phyloP scores from a whole-genome alignment of 2,329 filamentous ascomycete species.

The Claviceps paspali region DNA sequence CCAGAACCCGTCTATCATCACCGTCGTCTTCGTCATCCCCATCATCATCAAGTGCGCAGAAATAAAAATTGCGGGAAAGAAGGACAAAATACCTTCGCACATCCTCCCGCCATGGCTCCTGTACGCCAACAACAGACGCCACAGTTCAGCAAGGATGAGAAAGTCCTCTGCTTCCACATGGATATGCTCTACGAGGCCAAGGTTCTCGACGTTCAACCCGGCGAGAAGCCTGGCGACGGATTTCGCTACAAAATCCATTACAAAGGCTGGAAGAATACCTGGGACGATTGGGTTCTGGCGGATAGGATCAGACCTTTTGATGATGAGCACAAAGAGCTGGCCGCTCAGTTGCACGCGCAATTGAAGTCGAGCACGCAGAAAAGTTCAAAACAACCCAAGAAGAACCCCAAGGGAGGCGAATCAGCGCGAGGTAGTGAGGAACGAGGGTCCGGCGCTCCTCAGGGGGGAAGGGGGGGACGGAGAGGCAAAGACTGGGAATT shows the following conservation, averaged over 20 bases:
- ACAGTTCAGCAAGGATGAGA: conserved; percentile 64
- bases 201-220: conserved; percentile 61
- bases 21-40: too few species aligned
- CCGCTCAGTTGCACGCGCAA: conserved; percentile 55
- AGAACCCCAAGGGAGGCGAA: conserved; percentile 25
- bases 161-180: conserved; percentile 91
- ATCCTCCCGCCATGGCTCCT: conserved; percentile 22
- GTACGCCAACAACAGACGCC: conserved; percentile 27
- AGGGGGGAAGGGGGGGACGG: conserved; percentile 53
- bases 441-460: conserved; percentile 45
- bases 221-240: conserved; percentile 52
- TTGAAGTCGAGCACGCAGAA: conserved; percentile 43
- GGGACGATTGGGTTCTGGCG: conserved; percentile 96
- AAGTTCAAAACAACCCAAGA: conserved; percentile 38
- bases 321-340: conserved; percentile 87
- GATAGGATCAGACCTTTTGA: conserved; percentile 90
- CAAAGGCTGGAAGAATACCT: conserved; percentile 99
- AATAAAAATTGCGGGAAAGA: too few species aligned
- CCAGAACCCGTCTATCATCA: too few species aligned
- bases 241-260: conserved; percentile 92
- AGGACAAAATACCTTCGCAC: too few species aligned
- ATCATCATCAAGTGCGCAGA: too few species aligned
- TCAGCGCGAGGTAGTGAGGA: conserved; percentile 62
- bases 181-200: conserved; percentile 97
- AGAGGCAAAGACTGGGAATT: conserved; percentile 68